A percentile compares a stretch with the other conserved stretches of the same genome.
phyloP scores from a whole-genome alignment of 1,139 yeast genomes.

The Kodamaea arcana region DNA sequence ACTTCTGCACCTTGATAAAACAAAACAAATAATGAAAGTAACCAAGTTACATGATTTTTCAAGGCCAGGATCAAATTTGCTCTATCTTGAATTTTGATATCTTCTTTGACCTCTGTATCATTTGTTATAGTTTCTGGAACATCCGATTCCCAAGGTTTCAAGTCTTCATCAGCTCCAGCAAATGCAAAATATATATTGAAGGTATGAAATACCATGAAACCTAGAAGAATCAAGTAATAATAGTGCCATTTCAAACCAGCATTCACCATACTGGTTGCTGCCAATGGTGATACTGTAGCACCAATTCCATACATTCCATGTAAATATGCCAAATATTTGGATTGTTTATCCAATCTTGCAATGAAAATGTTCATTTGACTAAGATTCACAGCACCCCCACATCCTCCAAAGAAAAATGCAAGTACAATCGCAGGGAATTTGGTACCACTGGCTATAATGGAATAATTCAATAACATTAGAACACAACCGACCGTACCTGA shows the following conservation, averaged over 20 bases:
- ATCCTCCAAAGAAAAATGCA: constrained; percentile 56
- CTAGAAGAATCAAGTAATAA: constrained; percentile 48
- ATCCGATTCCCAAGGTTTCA: constrained; percentile 13
- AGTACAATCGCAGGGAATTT: constrained; percentile 40
- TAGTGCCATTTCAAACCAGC: constrained; percentile 50
- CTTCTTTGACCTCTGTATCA: constrained; percentile 1
- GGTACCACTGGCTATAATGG: constrained; percentile 36
- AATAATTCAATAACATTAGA: constrained; percentile 33
- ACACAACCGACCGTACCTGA: constrained; percentile 27
- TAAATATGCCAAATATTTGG: constrained; percentile 47
- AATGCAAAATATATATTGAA: constrained; percentile 33
- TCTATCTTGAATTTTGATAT: constrained; percentile 1
- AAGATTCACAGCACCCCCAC: constrained; percentile 53
- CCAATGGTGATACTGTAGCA: constrained; percentile 56
- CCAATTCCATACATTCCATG: constrained; percentile 66
- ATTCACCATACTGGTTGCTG: constrained; percentile 51
- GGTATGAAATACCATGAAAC: constrained; percentile 26
- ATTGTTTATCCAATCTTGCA: constrained; percentile 44
- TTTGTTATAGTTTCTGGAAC: constrained; percentile 1
- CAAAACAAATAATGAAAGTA: constrained; percentile 49
- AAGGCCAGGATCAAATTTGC: constrained; percentile 27
- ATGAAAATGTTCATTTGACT: constrained; percentile 58
- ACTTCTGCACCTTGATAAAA: constrained; percentile 71
- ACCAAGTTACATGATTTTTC: constrained; percentile 48
- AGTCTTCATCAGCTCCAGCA: constrained; percentile 34